phyloP scores from a whole-genome alignment of 2,329 filamentous ascomycete genomes.

The Stachybotrys chartarum region DNA sequence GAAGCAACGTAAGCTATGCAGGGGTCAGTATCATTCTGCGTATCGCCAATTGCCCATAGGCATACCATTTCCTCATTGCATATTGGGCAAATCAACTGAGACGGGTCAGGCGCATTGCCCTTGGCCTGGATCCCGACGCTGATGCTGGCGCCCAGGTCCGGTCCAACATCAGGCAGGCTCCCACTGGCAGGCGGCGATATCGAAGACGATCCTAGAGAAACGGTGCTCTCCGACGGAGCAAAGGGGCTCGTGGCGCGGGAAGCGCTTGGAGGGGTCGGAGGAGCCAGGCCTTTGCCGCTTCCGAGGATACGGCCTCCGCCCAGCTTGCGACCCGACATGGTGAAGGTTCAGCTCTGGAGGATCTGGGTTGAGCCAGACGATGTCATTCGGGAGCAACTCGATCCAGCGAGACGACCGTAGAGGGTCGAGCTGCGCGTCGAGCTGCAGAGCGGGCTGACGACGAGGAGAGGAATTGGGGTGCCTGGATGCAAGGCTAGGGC shows the following conservation, averaged over 20 bases:
- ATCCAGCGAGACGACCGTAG: conserved; percentile 21
- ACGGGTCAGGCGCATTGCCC: conserved; percentile 40
- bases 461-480: not conserved
- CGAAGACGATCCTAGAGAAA: conserved; percentile 67
- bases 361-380: not conserved
- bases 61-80: conserved; percentile 95
- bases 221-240: conserved; percentile 59
- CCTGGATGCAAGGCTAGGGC: not conserved
- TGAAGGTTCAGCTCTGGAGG: conserved; percentile 2
- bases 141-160: conserved; percentile 77
- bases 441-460: conserved; percentile 12
- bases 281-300: conserved; percentile 74
- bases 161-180: conserved; percentile 61
- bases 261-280: conserved; percentile 39
- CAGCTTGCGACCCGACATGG: conserved; percentile 79
- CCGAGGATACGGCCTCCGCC: conserved; percentile 89
- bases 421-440: conserved; percentile 26
- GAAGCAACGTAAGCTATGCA: conserved; percentile 73
- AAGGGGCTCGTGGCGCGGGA: conserved; percentile 42
- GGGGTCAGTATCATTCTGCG: not conserved
- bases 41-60: not conserved
- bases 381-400: conserved; percentile 3
- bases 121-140: conserved; percentile 53
- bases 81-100: conserved; percentile 86
- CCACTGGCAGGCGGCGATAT: conserved; percentile 54